Conservation (phyloP, 352 stramenopile genomes). For the Pythium pyrilobum region DNA sequence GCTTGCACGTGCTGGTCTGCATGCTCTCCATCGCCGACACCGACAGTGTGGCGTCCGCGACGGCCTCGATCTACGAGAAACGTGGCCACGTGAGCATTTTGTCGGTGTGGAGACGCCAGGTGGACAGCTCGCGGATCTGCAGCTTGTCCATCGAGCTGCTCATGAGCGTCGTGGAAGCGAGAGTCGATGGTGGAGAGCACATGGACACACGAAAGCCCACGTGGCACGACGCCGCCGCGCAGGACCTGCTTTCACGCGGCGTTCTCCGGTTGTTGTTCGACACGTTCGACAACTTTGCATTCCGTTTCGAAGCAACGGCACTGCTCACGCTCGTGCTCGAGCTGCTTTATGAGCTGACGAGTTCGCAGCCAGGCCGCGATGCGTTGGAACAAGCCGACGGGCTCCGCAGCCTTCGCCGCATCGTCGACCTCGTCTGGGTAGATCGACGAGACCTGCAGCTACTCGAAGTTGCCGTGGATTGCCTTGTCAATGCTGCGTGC, state of each 20-base stretch:
- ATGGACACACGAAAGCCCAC: background rate
- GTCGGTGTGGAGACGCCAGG: background rate
- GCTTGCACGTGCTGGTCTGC: slow-evolving; percentile 4
- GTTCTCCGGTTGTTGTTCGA: slow-evolving; percentile 11
- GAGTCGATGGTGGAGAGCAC: background rate
- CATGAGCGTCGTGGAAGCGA: slow-evolving; percentile 1
- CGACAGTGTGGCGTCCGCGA: background rate
- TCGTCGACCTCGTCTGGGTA: slow-evolving; percentile 22
- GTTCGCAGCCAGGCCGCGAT: slow-evolving; percentile 22
- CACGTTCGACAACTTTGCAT: slow-evolving; percentile 5
- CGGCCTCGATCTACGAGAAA: slow-evolving; percentile 1
- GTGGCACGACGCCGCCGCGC: background rate
- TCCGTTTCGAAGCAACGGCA: background rate
- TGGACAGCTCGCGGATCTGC: background rate
- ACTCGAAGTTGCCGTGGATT: slow-evolving; percentile 37
- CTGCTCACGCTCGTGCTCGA: slow-evolving; percentile 24
- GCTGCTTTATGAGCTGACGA: slow-evolving; percentile 32
- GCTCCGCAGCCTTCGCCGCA: slow-evolving; percentile 27
- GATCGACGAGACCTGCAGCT: slow-evolving; percentile 15
- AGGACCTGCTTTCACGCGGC: background rate
- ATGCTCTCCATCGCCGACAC: slow-evolving; percentile 1
- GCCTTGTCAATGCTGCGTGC: slow-evolving; percentile 40
- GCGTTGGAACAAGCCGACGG: slow-evolving; percentile 23
- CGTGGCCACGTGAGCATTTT: slow-evolving; percentile 3
- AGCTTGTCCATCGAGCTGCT: slow-evolving; percentile 10